Evolutionary conservation across 352 stramenopile species (phyloP), one percentile per base, ranked within the genome.

Genomic region (Globisporangium irregulare): DNA sequence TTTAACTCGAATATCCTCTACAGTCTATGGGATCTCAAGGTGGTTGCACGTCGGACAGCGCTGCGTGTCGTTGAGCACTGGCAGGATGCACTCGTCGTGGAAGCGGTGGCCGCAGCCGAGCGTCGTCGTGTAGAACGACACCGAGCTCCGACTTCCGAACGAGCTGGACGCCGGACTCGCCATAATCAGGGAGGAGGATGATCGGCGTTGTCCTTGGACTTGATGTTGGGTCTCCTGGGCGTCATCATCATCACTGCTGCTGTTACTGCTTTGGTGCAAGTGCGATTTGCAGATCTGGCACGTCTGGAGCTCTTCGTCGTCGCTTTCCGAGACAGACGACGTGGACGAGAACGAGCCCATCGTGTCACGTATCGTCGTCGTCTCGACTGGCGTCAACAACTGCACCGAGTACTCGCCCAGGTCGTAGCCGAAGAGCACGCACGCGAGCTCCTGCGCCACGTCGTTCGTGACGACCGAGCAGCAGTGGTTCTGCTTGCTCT

Each of bases 61-160:
- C 46, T 54, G 46, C 46, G 20, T 54, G 46, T 54, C 46, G 46
- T 54, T 54, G 9, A 72, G 43, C 20, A 62, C 22, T 36, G 43
- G 24, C 7, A 72, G 5, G 18, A 72, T 53, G 54, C 66, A 72
- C 51, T 67, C 66, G 32, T 72, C 66, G 60, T 72, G 66, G 59
- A 72, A 72, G 24, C 29, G 54, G 41, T 72, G 66, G 50, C 66
- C 66, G 29, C 66, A 72, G 32, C 25, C 20, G 27, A 72, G 50
- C 36, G 69, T 74, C 59, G 66, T 68, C 27, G 59, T 63, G 53
- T 36, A 38, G 53, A n/a, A 59, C 18, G 46, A 54, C 46, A 54
- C 18, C 14, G 38, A 46, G 12, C 12, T 46, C 38, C 38, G 38
- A 20, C 38, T 46, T 20, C 38, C 14, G 38, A 20, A 46, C 12